Evolutionary conservation across 306 rosid species (phyloP).

Genomic region (Myrica gale): DNA sequence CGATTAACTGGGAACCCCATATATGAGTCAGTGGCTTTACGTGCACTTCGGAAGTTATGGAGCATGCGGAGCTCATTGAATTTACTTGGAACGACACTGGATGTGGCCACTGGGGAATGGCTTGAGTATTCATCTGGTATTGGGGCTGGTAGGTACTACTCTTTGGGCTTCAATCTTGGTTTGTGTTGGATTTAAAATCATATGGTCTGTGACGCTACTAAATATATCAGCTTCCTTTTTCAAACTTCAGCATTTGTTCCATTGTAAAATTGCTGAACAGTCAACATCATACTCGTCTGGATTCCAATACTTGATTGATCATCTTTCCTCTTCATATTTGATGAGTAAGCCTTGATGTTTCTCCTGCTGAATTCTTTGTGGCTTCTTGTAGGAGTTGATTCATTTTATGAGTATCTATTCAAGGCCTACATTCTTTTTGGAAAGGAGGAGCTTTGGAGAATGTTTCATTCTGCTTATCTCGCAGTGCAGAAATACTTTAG

Average conservation of each 20-base stretch:
- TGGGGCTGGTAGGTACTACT: slow-evolving; percentile 75
- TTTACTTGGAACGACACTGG: slow-evolving; percentile 90
- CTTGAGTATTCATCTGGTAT: slow-evolving; percentile 86
- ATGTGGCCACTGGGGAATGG: slow-evolving; percentile 88
- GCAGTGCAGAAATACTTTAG: slow-evolving; percentile 68
- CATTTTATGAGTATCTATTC: slow-evolving; percentile 92
- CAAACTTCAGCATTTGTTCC: slow-evolving; percentile 11
- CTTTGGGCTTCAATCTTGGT: slow-evolving; percentile 13
- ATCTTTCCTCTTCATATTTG: no score
- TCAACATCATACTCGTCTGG: slow-evolving; percentile 12
- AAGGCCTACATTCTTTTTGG: slow-evolving; percentile 84
- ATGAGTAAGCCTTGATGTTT: slow-evolving; percentile 30
- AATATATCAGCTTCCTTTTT: slow-evolving; percentile 14
- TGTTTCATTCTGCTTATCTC: slow-evolving; percentile 57
- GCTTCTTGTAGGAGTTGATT: slow-evolving; percentile 82
- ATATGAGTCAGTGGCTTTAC: slow-evolving; percentile 82
- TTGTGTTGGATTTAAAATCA: neutral
- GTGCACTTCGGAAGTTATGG: slow-evolving; percentile 88
- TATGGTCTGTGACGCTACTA: slow-evolving; percentile 9
- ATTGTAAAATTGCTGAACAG: slow-evolving; percentile 6
- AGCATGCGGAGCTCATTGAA: slow-evolving; percentile 85
- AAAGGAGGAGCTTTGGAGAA: slow-evolving; percentile 60
- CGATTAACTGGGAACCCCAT: slow-evolving; percentile 81
- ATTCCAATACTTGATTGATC: slow-evolving; percentile 13
- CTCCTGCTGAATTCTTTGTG: slow-evolving; percentile 39